These are phyloP conservation scores for Aspergillus sparsus DNA, from an alignment of 495 filamentous ascomycete genomes.

Conservation along the genomic window DNA sequence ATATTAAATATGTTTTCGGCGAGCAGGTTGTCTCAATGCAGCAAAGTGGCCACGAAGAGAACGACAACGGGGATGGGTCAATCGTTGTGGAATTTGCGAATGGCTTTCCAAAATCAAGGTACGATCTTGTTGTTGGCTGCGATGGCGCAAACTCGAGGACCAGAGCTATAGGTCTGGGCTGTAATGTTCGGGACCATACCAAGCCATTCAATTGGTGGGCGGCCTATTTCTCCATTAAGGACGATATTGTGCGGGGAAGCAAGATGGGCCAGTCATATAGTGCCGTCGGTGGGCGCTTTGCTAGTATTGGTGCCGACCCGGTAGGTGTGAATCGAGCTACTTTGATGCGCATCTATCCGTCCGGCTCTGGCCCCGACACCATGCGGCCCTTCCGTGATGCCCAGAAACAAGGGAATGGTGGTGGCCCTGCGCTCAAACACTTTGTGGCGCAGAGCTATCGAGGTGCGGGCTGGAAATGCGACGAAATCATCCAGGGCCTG, in stretches of 20 bases:
- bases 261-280: constrained; percentile 25
- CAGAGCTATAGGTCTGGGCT: too few species aligned
- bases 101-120: constrained; percentile 36
- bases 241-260: constrained; percentile 40
- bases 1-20: neutral
- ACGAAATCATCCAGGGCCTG: neutral
- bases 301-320: neutral
- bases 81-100: constrained; percentile 40
- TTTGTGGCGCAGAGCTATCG: neutral
- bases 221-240: constrained; percentile 42
- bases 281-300: neutral
- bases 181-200: too few species aligned
- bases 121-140: constrained; percentile 51
- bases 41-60: constrained; percentile 10
- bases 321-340: constrained; percentile 1
- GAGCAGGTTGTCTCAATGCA: neutral
- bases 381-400: neutral
- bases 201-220: too few species aligned
- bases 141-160: constrained; percentile 53
- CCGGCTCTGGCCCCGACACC: too few species aligned
- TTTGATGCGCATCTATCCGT: neutral
- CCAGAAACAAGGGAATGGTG: neutral
- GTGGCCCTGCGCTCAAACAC: neutral
- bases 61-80: too few species aligned
- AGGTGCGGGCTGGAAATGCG: neutral